These are phyloP conservation scores for Penicillium arizonense DNA, from an alignment of 495 filamentous ascomycete species.

Conservation along the genomic window DNA sequence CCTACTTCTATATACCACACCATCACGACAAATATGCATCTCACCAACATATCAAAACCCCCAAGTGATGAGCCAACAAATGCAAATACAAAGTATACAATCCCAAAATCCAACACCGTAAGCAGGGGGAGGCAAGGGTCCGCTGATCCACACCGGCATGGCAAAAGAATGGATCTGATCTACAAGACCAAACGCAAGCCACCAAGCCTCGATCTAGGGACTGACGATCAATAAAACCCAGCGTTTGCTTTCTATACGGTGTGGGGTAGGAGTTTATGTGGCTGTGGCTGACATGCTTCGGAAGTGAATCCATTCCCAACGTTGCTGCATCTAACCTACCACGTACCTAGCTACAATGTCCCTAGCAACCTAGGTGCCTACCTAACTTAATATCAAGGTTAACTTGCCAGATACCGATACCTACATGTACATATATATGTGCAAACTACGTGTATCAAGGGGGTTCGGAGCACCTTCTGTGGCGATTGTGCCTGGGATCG, in stretches of 20 bases:
- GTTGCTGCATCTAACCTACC: background rate
- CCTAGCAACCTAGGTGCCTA: too few relatives aligned
- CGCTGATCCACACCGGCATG: slow-evolving; percentile 8
- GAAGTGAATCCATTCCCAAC: slow-evolving; percentile 12
- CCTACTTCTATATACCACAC: too few relatives aligned
- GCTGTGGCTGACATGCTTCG: slow-evolving; percentile 8
- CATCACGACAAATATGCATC: background rate
- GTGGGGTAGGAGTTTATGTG: background rate
- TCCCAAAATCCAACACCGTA: too few relatives aligned
- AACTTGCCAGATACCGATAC: background rate
- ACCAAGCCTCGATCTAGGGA: slow-evolving; percentile 6
- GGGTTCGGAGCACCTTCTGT: background rate
- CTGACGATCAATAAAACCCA: background rate
- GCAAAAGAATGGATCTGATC: slow-evolving; percentile 8
- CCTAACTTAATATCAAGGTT: background rate
- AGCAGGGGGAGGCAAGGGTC: slow-evolving; percentile 11
- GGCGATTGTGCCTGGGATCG: background rate
- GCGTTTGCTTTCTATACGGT: too few relatives aligned
- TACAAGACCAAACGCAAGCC: background rate
- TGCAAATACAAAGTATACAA: background rate
- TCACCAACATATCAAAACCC: too few relatives aligned
- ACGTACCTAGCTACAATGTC: too few relatives aligned
- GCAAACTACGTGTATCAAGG: background rate
- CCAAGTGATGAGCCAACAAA: background rate
- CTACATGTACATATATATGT: too few relatives aligned